Conservation (phyloP, 2,329 filamentous ascomycete species). For the Didymella lethalis region DNA sequence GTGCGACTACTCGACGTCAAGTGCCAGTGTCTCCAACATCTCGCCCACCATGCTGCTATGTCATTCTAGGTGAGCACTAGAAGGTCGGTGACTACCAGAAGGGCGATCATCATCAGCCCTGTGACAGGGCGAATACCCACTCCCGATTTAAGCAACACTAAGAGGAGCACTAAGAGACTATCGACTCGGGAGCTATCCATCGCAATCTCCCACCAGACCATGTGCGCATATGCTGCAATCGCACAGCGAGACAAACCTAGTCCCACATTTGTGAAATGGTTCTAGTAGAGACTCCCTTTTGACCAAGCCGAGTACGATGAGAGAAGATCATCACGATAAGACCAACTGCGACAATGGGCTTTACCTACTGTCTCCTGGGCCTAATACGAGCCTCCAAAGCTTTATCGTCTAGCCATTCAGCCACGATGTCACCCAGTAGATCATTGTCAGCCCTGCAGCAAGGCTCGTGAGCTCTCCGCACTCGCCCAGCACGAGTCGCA, state of each 20-base stretch:
- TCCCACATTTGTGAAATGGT: neutral
- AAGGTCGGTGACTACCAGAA: neutral
- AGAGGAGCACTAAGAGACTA: neutral
- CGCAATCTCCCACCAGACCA: neutral
- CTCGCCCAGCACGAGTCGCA: neutral
- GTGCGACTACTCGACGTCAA: neutral
- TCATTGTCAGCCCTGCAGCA: neutral
- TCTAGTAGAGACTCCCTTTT: neutral
- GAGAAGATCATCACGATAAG: neutral
- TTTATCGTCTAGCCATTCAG: neutral
- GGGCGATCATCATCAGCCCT: conserved; percentile 2
- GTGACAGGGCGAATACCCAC: neutral
- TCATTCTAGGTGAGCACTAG: neutral
- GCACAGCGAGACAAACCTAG: neutral
- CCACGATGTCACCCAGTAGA: neutral
- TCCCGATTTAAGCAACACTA: neutral
- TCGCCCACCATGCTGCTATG: neutral
- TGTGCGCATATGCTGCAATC: neutral
- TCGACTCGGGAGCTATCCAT: neutral
- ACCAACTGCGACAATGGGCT: neutral
- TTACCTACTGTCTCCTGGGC: neutral
- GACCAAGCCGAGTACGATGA: neutral
- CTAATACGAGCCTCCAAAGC: neutral
- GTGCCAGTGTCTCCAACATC: neutral
- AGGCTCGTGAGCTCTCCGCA: neutral